Percentiles rank a stretch among this genome's conserved stretches.
Evolutionary conservation across 192 early-diverging fungal species (phyloP).

Genomic region (Chytriomyces sp.): DNA sequence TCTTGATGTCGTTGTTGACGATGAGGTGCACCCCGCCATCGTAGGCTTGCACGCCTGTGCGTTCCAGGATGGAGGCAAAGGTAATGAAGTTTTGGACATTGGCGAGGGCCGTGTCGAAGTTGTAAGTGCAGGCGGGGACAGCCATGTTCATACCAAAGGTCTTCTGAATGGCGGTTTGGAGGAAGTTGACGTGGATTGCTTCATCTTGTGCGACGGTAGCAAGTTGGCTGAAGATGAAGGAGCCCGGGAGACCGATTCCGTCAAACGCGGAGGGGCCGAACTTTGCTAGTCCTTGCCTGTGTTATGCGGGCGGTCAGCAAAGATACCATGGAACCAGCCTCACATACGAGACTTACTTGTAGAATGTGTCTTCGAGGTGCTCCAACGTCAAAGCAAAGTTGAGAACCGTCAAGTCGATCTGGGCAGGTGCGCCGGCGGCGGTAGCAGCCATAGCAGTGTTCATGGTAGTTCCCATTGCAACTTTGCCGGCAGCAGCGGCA

Average conservation of each 20-base stretch:
- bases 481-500: not conserved
- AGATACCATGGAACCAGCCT: not conserved
- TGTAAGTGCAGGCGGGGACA: slow-evolving; percentile 41
- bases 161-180: slow-evolving; percentile 32
- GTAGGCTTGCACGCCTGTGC: slow-evolving; percentile 57
- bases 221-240: slow-evolving; percentile 33
- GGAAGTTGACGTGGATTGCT: slow-evolving; percentile 39
- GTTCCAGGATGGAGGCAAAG: slow-evolving; percentile 51
- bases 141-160: slow-evolving; percentile 38
- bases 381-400: slow-evolving; percentile 52
- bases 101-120: slow-evolving; percentile 39
- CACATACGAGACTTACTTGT: slow-evolving; percentile 24
- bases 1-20: slow-evolving; percentile 40
- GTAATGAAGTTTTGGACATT: slow-evolving; percentile 45
- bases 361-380: slow-evolving; percentile 43
- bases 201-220: slow-evolving; percentile 35
- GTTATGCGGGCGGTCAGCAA: not conserved
- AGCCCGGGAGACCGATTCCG: slow-evolving; percentile 33
- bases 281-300: slow-evolving; percentile 32
- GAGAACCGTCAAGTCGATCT: slow-evolving; percentile 43
- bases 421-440: not conserved
- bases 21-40: slow-evolving; percentile 51
- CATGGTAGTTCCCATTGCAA: not conserved
- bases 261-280: slow-evolving; percentile 36
- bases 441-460: slow-evolving; percentile 12